Evolutionary conservation across 768 basidiomycete genomes (phyloP).

Genomic region (Psilocybe cubensis): DNA sequence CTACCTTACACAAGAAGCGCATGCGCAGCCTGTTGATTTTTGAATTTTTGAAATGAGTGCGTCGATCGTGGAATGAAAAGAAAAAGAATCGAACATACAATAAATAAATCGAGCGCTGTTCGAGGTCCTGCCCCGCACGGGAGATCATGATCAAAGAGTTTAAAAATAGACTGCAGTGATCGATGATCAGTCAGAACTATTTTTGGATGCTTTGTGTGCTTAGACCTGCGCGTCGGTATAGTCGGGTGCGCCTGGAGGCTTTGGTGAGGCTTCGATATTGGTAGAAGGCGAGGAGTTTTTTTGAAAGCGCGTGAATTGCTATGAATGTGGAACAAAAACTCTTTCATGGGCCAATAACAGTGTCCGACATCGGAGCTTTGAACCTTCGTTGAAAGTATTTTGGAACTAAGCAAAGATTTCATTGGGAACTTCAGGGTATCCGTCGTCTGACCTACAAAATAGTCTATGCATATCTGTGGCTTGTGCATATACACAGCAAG

Average conservation of each 20-base stretch:
- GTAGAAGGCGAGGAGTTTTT: not conserved
- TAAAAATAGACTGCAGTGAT: constrained; percentile 1
- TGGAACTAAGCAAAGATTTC: no score
- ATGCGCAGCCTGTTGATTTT: no score
- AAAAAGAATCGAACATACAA: not conserved
- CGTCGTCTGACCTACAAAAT: no score
- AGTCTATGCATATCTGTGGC: no score
- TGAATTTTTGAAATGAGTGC: no score
- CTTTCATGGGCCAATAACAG: not conserved
- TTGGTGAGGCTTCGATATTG: not conserved
- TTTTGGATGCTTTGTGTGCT: not conserved
- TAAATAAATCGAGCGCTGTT: not conserved
- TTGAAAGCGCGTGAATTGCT: no score
- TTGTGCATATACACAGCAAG: not conserved
- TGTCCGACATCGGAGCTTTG: no score
- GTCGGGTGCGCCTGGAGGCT: not conserved
- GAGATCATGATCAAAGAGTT: not conserved
- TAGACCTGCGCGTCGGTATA: not conserved
- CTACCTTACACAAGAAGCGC: not conserved
- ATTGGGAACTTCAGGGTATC: no score
- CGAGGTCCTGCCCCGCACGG: not conserved
- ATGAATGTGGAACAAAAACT: not conserved
- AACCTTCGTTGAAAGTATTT: no score
- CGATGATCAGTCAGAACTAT: not conserved
- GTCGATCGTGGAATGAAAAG: no score